A percentile compares a stretch with the other conserved stretches of the same genome.
Conservation (phyloP, 306 rosid species). For the Cicer yamashitae region DNA sequence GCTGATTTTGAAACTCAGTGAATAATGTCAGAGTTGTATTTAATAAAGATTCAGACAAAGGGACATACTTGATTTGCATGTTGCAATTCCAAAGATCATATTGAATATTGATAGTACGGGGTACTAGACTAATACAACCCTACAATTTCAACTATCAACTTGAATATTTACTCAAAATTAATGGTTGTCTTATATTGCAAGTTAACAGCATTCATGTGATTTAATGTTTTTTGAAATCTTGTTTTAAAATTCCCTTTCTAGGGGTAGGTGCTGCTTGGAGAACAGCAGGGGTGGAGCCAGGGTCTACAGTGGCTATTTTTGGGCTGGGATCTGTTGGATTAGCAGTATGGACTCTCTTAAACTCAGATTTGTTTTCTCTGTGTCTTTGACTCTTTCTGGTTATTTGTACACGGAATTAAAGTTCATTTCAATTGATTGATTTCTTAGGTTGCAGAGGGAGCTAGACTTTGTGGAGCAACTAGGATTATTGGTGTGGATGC, state of each 20-base stretch:
- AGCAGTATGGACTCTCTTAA: constrained; percentile 58
- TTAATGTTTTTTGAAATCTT: constrained; percentile 24
- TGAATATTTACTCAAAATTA: not conserved
- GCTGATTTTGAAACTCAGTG: no score
- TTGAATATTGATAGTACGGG: no score
- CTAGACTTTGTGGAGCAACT: constrained; percentile 82
- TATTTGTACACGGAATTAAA: not conserved
- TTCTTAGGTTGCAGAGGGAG: constrained; percentile 84
- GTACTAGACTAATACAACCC: no score
- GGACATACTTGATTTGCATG: no score
- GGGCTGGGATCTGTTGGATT: constrained; percentile 84
- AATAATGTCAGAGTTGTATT: no score
- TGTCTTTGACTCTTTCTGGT: not conserved
- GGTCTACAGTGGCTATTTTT: constrained; percentile 82
- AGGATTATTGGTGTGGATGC: constrained; percentile 84
- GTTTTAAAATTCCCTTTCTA: constrained; percentile 34
- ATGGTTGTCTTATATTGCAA: constrained; percentile 1
- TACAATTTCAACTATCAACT: no score
- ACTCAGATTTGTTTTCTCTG: constrained; percentile 8
- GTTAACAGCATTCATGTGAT: not conserved
- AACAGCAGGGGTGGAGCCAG: constrained; percentile 76
- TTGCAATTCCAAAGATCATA: no score
- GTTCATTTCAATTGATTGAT: constrained; percentile 35
- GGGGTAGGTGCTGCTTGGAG: constrained; percentile 96
- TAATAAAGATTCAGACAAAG: no score